These are phyloP conservation scores for Parmales sp. DNA, from an alignment of 108 stramenopile genomes.

Conservation along the genomic window DNA sequence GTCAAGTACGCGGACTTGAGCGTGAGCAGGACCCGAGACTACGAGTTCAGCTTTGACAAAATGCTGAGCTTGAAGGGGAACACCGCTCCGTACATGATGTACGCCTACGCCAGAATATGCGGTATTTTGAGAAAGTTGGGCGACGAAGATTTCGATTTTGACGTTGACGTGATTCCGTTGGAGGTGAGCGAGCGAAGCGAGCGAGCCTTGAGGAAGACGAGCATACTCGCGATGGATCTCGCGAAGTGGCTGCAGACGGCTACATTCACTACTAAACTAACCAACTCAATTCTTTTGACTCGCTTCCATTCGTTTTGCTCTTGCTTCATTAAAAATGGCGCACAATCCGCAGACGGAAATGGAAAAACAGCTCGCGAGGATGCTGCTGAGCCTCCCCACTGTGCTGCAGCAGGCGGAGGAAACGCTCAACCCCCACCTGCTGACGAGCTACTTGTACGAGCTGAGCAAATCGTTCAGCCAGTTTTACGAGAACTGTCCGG, in stretches of 20 bases:
- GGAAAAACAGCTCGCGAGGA: slow-evolving; percentile 80
- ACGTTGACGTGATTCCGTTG: slow-evolving; percentile 38
- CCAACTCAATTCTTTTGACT: too few species aligned
- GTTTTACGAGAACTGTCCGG: slow-evolving; percentile 60
- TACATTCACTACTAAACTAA: too few species aligned
- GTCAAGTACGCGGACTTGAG: slow-evolving; percentile 97
- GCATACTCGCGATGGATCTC: slow-evolving; percentile 53
- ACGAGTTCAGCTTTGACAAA: slow-evolving; percentile 91
- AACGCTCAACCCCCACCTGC: slow-evolving; percentile 82
- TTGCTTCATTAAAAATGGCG: too few species aligned
- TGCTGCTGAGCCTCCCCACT: slow-evolving; percentile 67
- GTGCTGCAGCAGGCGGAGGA: slow-evolving; percentile 67
- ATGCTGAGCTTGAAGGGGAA: slow-evolving; percentile 97
- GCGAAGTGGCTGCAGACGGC: too few species aligned
- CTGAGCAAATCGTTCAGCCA: slow-evolving; percentile 80
- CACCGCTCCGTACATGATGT: slow-evolving; percentile 99
- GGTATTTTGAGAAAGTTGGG: slow-evolving; percentile 85
- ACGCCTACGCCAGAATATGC: slow-evolving; percentile 87
- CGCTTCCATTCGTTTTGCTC: too few species aligned
- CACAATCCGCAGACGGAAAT: too few species aligned
- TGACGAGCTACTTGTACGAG: slow-evolving; percentile 89
- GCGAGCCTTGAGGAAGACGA: slow-evolving; percentile 46
- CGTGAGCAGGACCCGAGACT: slow-evolving; percentile 92
- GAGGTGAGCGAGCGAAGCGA: slow-evolving; percentile 35
- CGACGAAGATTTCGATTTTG: too few species aligned